Evolutionary conservation across 2,329 filamentous ascomycete genomes (phyloP), one percentile per base, ranked within the genome.

Genomic region (Aspergillus quadricinctus): DNA sequence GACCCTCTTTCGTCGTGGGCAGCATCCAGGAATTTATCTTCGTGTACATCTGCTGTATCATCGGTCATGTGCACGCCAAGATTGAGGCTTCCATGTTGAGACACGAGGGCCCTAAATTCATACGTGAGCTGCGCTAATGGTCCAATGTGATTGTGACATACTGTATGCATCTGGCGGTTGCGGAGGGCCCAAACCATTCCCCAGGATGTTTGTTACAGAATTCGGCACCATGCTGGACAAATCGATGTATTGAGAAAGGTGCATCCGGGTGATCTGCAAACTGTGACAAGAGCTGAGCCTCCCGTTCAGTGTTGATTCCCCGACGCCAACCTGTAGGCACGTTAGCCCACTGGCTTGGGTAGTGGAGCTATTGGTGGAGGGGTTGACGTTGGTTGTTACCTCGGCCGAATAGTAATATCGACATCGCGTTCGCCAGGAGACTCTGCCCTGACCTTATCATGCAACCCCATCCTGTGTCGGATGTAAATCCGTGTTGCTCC

Each of bases 151-250:
- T 48, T 35, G 35, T 3, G 48, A 75, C 88, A 72, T 78, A 95
- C 92, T 94, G 88, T 63, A 99, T 97, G 72, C 94, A 97, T 55
- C 88, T 86, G 49, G 94, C 92, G 9, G 94, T 95, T 6, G 94
- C 94, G 19, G 92, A 97, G n/a, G 94, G 94, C 0, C 94, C 94
- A 75, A 99, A 99, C 94, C 94, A 99, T 75, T 97, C 91, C 40
- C 94, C 94, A 0, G 94, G 94, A 68, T 95, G 90, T 74, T 96
- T 97, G 3, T 91, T 92, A 73, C 94, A 99, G 2, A 88, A 88
- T 37, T 83, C 81, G 25, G 92, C 92, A 19, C 94, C 94, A 65
- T 96, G 89, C 53, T 87, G 81, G 37, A 99, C 94, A 68, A 99
- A 99, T 59, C 88, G 90, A 68, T 99, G 94, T 64, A 99, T 91